Evolutionary conservation across 2,329 filamentous ascomycete species (phyloP).

Genomic region (Stenocarpella maydis): DNA sequence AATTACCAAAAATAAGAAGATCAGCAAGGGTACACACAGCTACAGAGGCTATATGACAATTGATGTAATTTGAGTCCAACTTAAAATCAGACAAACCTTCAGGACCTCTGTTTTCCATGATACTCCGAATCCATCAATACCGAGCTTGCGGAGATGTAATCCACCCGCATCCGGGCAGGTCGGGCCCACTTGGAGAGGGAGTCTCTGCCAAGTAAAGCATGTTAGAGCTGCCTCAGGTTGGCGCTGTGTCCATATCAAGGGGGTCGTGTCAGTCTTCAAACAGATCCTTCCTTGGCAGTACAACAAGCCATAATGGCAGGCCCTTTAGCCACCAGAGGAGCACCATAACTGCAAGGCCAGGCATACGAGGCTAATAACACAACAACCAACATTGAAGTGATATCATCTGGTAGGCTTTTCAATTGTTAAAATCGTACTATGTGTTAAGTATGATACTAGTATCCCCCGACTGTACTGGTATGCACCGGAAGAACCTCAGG

Average conservation of each 20-base stretch:
- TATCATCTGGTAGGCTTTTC: too few species aligned
- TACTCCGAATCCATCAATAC: too few species aligned
- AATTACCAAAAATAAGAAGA: background rate
- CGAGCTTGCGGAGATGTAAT: background rate
- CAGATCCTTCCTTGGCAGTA: slow-evolving; percentile 13
- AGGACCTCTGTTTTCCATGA: background rate
- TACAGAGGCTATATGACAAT: background rate
- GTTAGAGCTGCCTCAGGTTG: background rate
- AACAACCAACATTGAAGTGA: too few species aligned
- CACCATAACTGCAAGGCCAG: too few species aligned
- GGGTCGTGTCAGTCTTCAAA: slow-evolving; percentile 9
- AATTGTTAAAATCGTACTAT: too few species aligned
- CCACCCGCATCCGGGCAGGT: background rate
- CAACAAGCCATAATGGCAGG: slow-evolving; percentile 15
- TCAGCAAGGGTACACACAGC: too few species aligned
- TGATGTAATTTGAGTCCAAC: background rate
- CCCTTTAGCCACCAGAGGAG: too few species aligned
- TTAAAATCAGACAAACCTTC: background rate
- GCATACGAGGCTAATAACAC: too few species aligned
- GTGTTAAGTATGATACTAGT: too few species aligned
- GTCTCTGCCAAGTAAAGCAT: background rate
- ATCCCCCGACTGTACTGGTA: too few species aligned
- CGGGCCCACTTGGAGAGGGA: background rate
- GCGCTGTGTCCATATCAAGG: background rate
- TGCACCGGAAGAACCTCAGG: too few species aligned